Evolutionary conservation across 164 flowering plant genomes (phyloP), one percentile per base, ranked within the genome.

Genomic region (Brasenia schreberi): DNA sequence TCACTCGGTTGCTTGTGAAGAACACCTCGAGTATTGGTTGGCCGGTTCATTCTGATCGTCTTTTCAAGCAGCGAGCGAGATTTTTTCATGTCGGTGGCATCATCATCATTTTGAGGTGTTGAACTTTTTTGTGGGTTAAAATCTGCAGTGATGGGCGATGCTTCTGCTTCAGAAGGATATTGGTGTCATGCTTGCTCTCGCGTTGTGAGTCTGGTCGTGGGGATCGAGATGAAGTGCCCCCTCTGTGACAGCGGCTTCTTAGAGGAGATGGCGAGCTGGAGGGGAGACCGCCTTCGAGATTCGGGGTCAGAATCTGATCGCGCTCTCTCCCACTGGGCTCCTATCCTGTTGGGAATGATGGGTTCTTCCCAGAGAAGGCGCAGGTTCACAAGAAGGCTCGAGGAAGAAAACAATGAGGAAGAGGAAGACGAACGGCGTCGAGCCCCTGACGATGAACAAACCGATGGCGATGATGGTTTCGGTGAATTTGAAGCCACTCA

Each of bases 101-200:
- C 39, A 33, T 1, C 39, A 33, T 33, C 39, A 33, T 33, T 23
- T 33, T 33, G 39, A 33, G 39, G 4, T 33, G 17, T 58, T 58
- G 60, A 58, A 12, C 3, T 58, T 58, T 58, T 18, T 58, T 14
- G 60, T 58, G 17, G 16, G 17, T 58, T 14, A 58, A 2, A 58
- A 61, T 61, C 33, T 61, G 42, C 9, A 67, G 67, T 61, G 64
- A 88, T 88, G 89, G 89, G 78, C 62, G 95, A 83, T 63, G 75
- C 79, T 59, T 62, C 69, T 71, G 78, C 71, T 18, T 69, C 74
- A n/a, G 65, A 11, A 14, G 74, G 87, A 65, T 90, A 84, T 27
- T 90, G 92, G 97, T 90, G 95, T 72, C 79, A 90, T 67, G 70
- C 71, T 84, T 90, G 97, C 71, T 77, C 82, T 6, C 90, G 77